A percentile compares a stretch with the other conserved stretches of the same genome.
Evolutionary conservation across 2,329 filamentous ascomycete genomes (phyloP).

Genomic region (Aspergillus eucalypticola): DNA sequence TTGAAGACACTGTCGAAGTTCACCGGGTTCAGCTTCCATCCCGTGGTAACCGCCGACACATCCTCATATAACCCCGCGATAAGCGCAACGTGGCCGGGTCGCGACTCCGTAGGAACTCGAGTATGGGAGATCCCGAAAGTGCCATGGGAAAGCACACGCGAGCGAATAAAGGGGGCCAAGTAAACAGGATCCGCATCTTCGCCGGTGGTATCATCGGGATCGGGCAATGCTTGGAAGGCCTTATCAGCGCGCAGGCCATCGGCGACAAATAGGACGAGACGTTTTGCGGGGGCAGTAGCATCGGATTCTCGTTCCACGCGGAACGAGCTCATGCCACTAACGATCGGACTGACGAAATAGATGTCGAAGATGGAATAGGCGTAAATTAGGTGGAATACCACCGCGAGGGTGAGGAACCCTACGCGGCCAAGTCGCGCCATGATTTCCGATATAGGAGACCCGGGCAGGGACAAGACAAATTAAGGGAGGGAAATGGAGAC

Average conservation of each 20-base stretch:
- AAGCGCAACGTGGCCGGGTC: constrained; percentile 92
- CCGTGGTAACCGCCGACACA: constrained; percentile 93
- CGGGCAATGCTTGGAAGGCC: constrained; percentile 88
- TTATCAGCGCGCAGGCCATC: constrained; percentile 97
- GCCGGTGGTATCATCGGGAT: constrained; percentile 54
- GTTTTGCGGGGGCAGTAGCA: constrained; percentile 75
- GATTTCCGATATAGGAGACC: constrained; percentile 15
- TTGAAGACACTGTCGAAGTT: constrained; percentile 99
- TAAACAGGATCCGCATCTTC: constrained; percentile 61
- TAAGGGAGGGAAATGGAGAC: constrained; percentile 1
- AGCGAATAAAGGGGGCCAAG: constrained; percentile 87
- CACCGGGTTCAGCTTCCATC: constrained; percentile 97
- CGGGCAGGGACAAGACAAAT: constrained; percentile 2
- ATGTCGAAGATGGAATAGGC: constrained; percentile 97
- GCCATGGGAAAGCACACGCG: constrained; percentile 80
- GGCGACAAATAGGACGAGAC: constrained; percentile 93
- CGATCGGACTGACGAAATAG: constrained; percentile 97
- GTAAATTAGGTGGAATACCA: constrained; percentile 91
- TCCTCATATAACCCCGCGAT: constrained; percentile 98
- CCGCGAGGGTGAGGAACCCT: constrained; percentile 82
- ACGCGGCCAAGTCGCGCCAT: constrained; percentile 66
- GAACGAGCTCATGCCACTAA: constrained; percentile 89
- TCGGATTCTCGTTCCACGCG: constrained; percentile 62
- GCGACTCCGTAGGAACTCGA: constrained; percentile 91
- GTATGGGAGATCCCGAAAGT: constrained; percentile 98